Evolutionary conservation across 1,284 basidiomycete species (phyloP).

Genomic region (Irpex sp.): DNA sequence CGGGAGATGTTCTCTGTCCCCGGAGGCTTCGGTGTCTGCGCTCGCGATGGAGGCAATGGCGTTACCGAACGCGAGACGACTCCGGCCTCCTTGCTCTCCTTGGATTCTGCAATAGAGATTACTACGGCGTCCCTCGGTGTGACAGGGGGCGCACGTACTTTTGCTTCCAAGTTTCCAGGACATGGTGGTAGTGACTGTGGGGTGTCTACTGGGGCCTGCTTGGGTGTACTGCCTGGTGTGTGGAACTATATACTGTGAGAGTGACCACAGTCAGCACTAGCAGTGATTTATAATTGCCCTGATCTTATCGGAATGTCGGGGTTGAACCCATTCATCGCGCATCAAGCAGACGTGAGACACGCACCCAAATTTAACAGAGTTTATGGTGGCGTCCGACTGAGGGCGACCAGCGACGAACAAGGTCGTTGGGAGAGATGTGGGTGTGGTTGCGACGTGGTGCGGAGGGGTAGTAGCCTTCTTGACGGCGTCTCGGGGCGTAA

Average conservation of each 20-base stretch:
- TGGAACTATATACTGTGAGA: neutral
- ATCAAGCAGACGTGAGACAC: neutral
- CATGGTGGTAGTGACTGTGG: slow-evolving; percentile 1
- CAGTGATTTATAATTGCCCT: slow-evolving; percentile 1
- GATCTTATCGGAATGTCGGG: neutral
- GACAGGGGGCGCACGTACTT: slow-evolving; percentile 11
- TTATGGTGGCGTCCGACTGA: neutral
- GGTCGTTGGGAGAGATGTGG: neutral
- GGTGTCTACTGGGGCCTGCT: neutral
- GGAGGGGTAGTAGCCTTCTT: neutral
- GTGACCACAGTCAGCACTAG: neutral
- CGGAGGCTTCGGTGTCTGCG: slow-evolving; percentile 65
- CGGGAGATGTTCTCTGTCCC: slow-evolving; percentile 53
- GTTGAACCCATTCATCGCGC: neutral
- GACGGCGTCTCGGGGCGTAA: neutral
- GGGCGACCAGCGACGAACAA: neutral
- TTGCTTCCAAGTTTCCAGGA: slow-evolving; percentile 19
- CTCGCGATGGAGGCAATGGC: slow-evolving; percentile 68
- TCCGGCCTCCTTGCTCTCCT: slow-evolving; percentile 65
- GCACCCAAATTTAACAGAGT: neutral
- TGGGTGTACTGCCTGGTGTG: neutral
- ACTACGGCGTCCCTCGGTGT: neutral
- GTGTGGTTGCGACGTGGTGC: neutral
- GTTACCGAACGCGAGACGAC: slow-evolving; percentile 69
- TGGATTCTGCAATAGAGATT: slow-evolving; percentile 43